Base-by-base conservation (phyloP, 225 moss, liverwort and hornwort genomes). In the Asterella californica region DNA sequence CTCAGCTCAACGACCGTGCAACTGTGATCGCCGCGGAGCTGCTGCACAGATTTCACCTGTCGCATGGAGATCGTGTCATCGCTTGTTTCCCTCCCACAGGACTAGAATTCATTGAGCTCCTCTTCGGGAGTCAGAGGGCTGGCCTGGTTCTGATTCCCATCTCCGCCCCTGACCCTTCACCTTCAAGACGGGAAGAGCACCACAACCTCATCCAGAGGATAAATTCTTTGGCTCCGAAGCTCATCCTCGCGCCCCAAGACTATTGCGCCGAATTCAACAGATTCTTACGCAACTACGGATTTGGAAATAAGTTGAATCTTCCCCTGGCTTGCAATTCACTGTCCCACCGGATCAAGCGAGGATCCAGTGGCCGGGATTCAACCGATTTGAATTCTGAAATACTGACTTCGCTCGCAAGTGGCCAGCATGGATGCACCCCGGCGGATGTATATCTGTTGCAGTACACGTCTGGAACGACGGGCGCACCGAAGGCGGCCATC, bases 401-500 rank as follows among this genome's bases (percentile, higher is more conserved):
- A 36, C 32, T 36, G 15, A 45, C 21, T 24, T 72, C 48, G 46
- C 47, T 14, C 18, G 72, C 10, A 10, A 21, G 25, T 33, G 72
- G 45, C 9, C 72, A 72, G n/a, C 46, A 33, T 25, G 64, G 78
- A 27, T 79, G 79, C 53, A 57, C n/a, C 32, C 29, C 79, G 6
- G 68, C 24, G 11, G 79, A 79, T 54, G 29, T 55, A 11, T 79
- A 70, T 54, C 70, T 79, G 70, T n/a, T 79, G 29, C 79, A 79
- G 79, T 79, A 79, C 70, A 79, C 70, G 21, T 79, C 79, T 5
- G 79, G 79, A 19, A 55, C 79, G 24, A 79, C 79, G 5, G 70
- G 79, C 15, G 17, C 46, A 42, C 79, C 79, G n/a, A 79, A 71
- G 53, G 53, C 79, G 0, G 34, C 33, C 11, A 6, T 79, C 69